Evolutionary conservation across 352 stramenopile genomes (phyloP).

Genomic region (Lagenidium giganteum): DNA sequence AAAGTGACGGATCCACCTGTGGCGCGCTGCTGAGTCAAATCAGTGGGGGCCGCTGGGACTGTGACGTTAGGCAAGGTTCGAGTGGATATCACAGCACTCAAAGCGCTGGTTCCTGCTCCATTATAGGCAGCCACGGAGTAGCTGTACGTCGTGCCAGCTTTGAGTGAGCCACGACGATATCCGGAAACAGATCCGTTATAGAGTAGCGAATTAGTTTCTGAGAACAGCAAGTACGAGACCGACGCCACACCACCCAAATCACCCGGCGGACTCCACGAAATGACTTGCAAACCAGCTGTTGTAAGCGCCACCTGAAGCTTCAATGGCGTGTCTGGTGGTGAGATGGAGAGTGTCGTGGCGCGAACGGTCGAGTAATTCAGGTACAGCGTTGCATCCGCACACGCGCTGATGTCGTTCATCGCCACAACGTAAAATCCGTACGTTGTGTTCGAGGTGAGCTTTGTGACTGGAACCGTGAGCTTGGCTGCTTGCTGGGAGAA

Average conservation of each 20-base stretch:
- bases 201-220: conserved; percentile 17
- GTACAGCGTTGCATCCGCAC: conserved; percentile 20
- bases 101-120: conserved; percentile 25
- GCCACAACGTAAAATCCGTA: conserved; percentile 50
- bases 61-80: conserved; percentile 18
- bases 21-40: conserved; percentile 1
- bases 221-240: conserved; percentile 33
- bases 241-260: conserved; percentile 30
- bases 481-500: conserved; percentile 14
- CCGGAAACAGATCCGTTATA: conserved; percentile 37
- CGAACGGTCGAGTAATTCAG: conserved; percentile 26
- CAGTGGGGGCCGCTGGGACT: conserved; percentile 22
- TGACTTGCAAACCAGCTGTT: conserved; percentile 38
- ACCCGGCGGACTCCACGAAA: conserved; percentile 30
- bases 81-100: conserved; percentile 11
- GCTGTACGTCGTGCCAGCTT: conserved; percentile 32
- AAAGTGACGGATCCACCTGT: conserved; percentile 42
- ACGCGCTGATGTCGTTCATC: conserved; percentile 52
- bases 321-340: conserved; percentile 27
- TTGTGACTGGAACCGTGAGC: conserved; percentile 29
- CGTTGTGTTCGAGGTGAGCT: conserved; percentile 34
- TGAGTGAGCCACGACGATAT: conserved; percentile 27
- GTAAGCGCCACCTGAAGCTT: conserved; percentile 19
- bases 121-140: conserved; percentile 44
- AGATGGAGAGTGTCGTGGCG: conserved; percentile 22